Base-by-base conservation (phyloP, 1,284 basidiomycete genomes). In the Abortiporus biennis region DNA sequence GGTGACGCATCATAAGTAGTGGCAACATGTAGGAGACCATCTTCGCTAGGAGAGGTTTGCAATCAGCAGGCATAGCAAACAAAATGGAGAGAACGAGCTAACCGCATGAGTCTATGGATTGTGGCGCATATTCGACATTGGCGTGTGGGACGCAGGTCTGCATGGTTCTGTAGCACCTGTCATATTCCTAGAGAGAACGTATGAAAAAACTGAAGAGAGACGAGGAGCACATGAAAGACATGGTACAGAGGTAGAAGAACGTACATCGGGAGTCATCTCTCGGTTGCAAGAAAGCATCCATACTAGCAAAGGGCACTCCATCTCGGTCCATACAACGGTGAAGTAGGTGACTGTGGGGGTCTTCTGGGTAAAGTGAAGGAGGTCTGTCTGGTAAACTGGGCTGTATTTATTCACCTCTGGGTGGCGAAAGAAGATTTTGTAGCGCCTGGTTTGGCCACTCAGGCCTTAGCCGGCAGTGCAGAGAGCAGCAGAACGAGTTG, bases 1-100 rank as follows among this genome's bases (percentile, higher is more conserved):
- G 69, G 58, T 88, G 85, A 13, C 85, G 68, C 85, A 88, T 88
- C 82, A 88, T 87, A 50, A 88, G 75, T 12, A 86, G 66, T 0
- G 85, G 85, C n/a, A 88, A 66, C 65, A 87, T 78, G 47, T 80
- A 69, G 16, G 77, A 77, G 55, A 88, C 74, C 46, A 85, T 64
- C 53, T 76, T 72, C 21, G 83, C 85, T 88, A 58, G 11, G 33
- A 20, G 4, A 30, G 37, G n/a, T 42, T 27, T 45, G 9, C 31
- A 38, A 36, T 20, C 29, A 34, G 20, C 25, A 37, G 8, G 24
- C 5, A 12, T 36, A 11, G n/a, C 39, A 43, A 34, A 19, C 15
- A 12, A 16, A 15, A 40, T 23, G 16, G 2, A 21, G 25, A 22
- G 9, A 24, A 21, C 19, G n/a, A n/a, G 70, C 80, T 58, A 58